phyloP scores from a whole-genome alignment of 352 stramenopile genomes.

The Phytophthora tentaculata region DNA sequence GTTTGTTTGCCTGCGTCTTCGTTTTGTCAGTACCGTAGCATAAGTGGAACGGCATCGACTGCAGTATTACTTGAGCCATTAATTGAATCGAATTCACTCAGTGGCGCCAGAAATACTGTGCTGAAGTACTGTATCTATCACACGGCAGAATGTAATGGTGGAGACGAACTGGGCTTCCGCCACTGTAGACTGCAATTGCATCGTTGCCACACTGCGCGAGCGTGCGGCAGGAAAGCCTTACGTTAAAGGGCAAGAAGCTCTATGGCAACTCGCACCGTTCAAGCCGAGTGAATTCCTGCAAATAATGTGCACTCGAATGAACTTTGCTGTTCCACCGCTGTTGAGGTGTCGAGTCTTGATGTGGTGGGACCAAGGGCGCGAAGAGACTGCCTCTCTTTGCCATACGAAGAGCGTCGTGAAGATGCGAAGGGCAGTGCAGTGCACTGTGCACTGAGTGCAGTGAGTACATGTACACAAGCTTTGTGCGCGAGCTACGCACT shows the following conservation, averaged over 20 bases:
- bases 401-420: constrained; percentile 24
- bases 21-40: neutral
- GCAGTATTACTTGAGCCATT: constrained; percentile 7
- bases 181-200: neutral
- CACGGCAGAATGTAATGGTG: too few species aligned
- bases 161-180: constrained; percentile 1
- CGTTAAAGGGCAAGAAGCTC: constrained; percentile 24
- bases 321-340: neutral
- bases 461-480: neutral
- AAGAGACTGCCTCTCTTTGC: constrained; percentile 29
- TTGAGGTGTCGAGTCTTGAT: constrained; percentile 7
- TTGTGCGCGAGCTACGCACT: neutral
- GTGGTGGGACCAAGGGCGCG: constrained; percentile 39
- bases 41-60: too few species aligned
- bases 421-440: constrained; percentile 10
- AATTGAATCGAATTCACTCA: too few species aligned
- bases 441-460: too few species aligned
- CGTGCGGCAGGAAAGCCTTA: constrained; percentile 21
- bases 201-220: constrained; percentile 1
- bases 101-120: neutral
- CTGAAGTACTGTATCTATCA: too few species aligned
- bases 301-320: constrained; percentile 17
- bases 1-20: neutral
- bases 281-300: constrained; percentile 1
- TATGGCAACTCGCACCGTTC: constrained; percentile 31